These are phyloP conservation scores for Meyerozyma athensensis DNA, from an alignment of 1,139 yeast species.

Conservation along the genomic window DNA sequence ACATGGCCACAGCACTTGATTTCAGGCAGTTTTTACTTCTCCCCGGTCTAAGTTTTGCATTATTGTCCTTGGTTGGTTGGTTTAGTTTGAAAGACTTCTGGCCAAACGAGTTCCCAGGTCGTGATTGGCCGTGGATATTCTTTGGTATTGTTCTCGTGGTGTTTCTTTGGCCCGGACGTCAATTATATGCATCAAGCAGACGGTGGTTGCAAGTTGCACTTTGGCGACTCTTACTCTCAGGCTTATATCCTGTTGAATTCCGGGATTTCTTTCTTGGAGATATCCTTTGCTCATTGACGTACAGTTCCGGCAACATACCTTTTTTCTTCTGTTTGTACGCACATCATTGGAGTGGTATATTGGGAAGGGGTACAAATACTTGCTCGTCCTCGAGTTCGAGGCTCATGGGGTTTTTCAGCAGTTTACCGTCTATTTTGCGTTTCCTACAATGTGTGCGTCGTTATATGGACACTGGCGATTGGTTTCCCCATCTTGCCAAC, in stretches of 20 bases:
- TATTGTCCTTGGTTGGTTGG: conserved; percentile 63
- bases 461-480: conserved; percentile 86
- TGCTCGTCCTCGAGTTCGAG: conserved; percentile 83
- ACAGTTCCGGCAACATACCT: conserved; percentile 79
- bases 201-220: conserved; percentile 71
- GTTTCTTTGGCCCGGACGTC: conserved; percentile 61
- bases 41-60: conserved; percentile 55
- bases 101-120: conserved; percentile 56
- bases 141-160: conserved; percentile 49
- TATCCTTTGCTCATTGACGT: conserved; percentile 80
- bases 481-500: conserved; percentile 97
- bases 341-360: conserved; percentile 56
- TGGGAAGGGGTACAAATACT: conserved; percentile 28
- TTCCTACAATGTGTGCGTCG: conserved; percentile 87
- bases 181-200: conserved; percentile 51
- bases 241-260: conserved; percentile 91
- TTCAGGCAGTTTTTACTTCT: conserved; percentile 59
- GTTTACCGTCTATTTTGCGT: conserved; percentile 89
- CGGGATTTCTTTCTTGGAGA: conserved; percentile 93
- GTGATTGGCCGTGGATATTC: conserved; percentile 79
- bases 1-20: conserved; percentile 65
- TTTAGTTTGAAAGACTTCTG: conserved; percentile 70
- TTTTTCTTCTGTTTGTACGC: conserved; percentile 82
- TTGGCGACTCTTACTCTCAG: conserved; percentile 73
- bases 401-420: conserved; percentile 73